Evolutionary conservation across 805 yeast species (phyloP), one percentile per base, ranked within the genome.

Genomic region (Lipomyces mesembrius): DNA sequence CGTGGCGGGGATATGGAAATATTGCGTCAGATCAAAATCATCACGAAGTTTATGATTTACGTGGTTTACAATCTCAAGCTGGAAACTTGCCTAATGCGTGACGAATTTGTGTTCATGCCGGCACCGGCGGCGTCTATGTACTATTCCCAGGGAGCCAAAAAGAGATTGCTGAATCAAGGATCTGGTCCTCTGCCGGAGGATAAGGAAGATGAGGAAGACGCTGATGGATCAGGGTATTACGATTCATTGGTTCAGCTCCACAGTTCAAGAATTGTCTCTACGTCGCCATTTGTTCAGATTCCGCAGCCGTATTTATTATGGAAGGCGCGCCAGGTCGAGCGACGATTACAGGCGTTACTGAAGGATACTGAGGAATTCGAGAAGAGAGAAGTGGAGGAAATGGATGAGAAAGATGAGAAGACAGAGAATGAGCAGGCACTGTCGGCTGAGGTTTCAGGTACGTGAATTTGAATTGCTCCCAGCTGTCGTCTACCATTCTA

Each of bases 221-320:
- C 34, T n/a, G 59, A 37, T 2, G 55, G 39, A 27, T 59, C 75
- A 1, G 69, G 74, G 17, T 73, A 66, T 60, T 70, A 75, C 7
- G 80, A 77, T 58, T 74, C 76, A 7, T 55, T 74, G 68, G 69
- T 82, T 5, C 75, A 77, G 17, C 72, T 77, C 39, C 79, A 87
- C 61, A 75, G 81, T 20, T 79, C 79, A n/a, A 79, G 91, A 67
- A 79, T 87, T 3, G 78, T 94, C 34, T 91, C 97, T 2, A 84
- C 91, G 0, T 93, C 98, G 1, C 98, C 99, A 0, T 85, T 92
- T 61, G 93, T 93, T 0, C 81, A 83, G 22, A 90, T 90, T 73
- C 86, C 88, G 0, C 78, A 86, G 2, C 99, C 99, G 0, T 82
- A 83, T 61, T 80, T 89, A 11, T 78, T 90, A 56, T 75, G 77